phyloP scores from a whole-genome alignment of 257 asterid species.

The Primulina eburnea region DNA sequence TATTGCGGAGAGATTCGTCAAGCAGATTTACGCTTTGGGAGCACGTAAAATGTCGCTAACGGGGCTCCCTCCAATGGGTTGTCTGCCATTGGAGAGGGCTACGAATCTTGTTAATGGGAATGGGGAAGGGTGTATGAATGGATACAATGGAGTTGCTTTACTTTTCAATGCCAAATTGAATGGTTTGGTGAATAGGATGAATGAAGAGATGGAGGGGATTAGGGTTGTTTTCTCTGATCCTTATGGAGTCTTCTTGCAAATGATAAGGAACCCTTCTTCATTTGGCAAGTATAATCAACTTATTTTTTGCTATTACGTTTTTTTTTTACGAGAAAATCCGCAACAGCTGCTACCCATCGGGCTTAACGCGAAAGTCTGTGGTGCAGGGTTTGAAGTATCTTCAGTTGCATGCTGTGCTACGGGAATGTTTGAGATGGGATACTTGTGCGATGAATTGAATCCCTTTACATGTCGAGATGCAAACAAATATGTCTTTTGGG shows the following conservation, averaged over 20 bases:
- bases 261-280: conserved; percentile 50
- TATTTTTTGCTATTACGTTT: no score
- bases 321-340: no score
- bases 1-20: conserved; percentile 51
- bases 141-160: conserved; percentile 60
- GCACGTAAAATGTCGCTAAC: conserved; percentile 66
- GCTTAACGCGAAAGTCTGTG: no score
- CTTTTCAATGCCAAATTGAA: conserved; percentile 48
- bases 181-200: conserved; percentile 44
- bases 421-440: conserved; percentile 93
- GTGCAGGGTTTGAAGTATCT: conserved; percentile 64
- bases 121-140: conserved; percentile 61
- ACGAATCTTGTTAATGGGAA: conserved; percentile 59
- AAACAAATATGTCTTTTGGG: conserved; percentile 78
- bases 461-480: conserved; percentile 90
- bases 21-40: conserved; percentile 53
- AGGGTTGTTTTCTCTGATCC: conserved; percentile 58
- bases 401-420: conserved; percentile 78
- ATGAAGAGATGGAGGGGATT: conserved; percentile 55
- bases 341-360: no score
- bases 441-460: conserved; percentile 53
- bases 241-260: conserved; percentile 44
- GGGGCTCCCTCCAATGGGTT: conserved; percentile 93
- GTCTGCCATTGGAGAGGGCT: conserved; percentile 78
- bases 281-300: conserved; percentile 44